Base-by-base conservation (phyloP, 306 rosid genomes). In the Dryas octopetala region DNA sequence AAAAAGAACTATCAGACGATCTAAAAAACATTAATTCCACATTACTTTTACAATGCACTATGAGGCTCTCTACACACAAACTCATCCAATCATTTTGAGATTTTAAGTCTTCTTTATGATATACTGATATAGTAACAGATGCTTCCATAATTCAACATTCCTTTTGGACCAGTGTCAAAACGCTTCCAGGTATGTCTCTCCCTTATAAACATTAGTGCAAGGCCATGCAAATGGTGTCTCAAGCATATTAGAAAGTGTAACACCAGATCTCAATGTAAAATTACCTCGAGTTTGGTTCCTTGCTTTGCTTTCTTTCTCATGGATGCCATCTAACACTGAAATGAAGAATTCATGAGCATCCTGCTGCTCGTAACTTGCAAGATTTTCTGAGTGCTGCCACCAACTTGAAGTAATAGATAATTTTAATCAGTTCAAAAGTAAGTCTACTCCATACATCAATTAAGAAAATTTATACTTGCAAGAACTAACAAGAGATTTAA, bases 311-410 rank as follows among this genome's bases (percentile, higher is more conserved):
- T 83, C 88, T 62, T 83, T 91, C 82, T 91, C 97, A 76, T 91
- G 97, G 74, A 94, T 89, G 55, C 97, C 89, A 77, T 91, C 97
- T 10, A 94, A 85, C 83, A 91, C 80, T 38, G 98, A 91, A 85
- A 94, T 94, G 88, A 94, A 91, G 85, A 94, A 94, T 73, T 94
- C 98, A 44, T 94, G 98, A 9, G 98, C 98, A 76, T 94, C 98
- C 75, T 94, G 98, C 84, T 94, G 98, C 79, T 89, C 96, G 75
- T 94, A 94, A 76, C 90, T 88, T 40, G 98, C 96, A 70, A 94
- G 90, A 86, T 87, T 87, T 32, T 97, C 92, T 0, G 98, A 89
- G 81, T 94, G 98, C 62, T 90, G 98, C 98, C 98, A 94, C 80
- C 76, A 86, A 82, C 87, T 89, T 89, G 81, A 89, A 83, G 90